Evolutionary conservation across 1,139 yeast species (phyloP), one percentile per base, ranked within the genome.

Genomic region (Saccharomyces uvarum): DNA sequence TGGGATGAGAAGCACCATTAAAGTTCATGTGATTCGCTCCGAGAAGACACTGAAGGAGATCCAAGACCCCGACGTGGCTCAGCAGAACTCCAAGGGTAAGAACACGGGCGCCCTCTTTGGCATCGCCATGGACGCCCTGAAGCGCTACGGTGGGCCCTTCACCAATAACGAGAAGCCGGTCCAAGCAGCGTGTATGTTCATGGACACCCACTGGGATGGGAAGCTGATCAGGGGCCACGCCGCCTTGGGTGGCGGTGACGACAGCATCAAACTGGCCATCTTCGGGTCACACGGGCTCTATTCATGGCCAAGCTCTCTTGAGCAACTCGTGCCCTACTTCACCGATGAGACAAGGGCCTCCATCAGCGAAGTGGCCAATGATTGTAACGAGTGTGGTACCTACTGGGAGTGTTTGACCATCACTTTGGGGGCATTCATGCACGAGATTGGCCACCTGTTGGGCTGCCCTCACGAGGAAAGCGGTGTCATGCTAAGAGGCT

Each of bases 261-360:
- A 78, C 47, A 77, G 82, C 49, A 76, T 88, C 38, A 83, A 82
- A 59, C 72, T 93, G 56, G 98, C 96, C 0, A 89, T 93, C 16
- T 91, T 91, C 71, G 99, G 99, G 2, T 86, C 96, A 2, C 99
- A 93, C 67, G 95, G 97, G 0, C 64, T 90, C 29, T 93, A 88
- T 68, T 80, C 96, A 0, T 93, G 96, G 95, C 98, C 99, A 6
- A 73, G 80, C 28, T 80, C 80, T 56, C 76, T 90, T 60, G 95
- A 90, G 54, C 84, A 82, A 51, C 69, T 91, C 2, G 80, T 81
- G 2, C 82, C 86, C 0, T 74, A 83, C 42, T 89, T 89, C 63
- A 73, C 84, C 51, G 98, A 93, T 67, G 77, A 78, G 11, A 86
- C 95, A 0, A 77, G 70, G 21, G 76, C 87, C 19, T 79, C 83